Evolutionary conservation across 306 rosid genomes (phyloP).

Genomic region (Astragalus glycyphyllos): DNA sequence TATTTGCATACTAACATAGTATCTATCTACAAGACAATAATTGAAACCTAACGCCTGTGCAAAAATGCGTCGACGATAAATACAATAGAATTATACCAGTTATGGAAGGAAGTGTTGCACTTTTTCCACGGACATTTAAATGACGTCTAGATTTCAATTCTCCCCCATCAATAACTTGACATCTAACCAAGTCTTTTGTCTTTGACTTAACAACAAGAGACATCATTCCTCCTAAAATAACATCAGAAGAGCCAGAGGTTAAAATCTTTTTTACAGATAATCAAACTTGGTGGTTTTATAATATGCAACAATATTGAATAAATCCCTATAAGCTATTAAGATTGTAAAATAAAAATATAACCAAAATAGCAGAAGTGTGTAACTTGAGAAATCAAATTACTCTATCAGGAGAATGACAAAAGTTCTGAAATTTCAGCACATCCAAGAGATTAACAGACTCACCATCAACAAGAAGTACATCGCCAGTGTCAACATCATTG

Average conservation of each 20-base stretch:
- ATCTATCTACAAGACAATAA: conserved; percentile 27
- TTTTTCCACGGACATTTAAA: conserved; percentile 94
- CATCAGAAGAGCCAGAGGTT: conserved; percentile 20
- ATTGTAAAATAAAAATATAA: not conserved
- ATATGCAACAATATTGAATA: conserved; percentile 20
- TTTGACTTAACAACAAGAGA: conserved; percentile 85
- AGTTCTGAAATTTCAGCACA: conserved; percentile 3
- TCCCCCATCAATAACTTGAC: conserved; percentile 91
- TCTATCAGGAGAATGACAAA: no score
- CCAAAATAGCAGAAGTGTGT: conserved; percentile 1
- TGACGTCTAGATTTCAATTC: conserved; percentile 96
- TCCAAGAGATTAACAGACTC: conserved; percentile 33
- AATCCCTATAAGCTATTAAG: not conserved
- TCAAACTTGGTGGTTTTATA: not conserved
- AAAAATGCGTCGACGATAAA: not conserved
- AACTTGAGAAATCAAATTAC: no score
- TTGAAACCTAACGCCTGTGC: conserved; percentile 13
- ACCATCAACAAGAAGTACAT: conserved; percentile 88
- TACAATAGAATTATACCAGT: conserved; percentile 61
- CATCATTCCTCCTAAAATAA: conserved; percentile 91
- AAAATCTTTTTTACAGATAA: conserved; percentile 30
- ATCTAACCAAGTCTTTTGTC: conserved; percentile 73
- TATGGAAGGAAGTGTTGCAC: conserved; percentile 96
- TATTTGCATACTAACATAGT: conserved; percentile 21
- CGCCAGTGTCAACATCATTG: conserved; percentile 91